Percentiles rank a stretch among this genome's conserved stretches.
Conservation (phyloP, 805 yeast species). For the Cyberlindnera sargentensis region DNA sequence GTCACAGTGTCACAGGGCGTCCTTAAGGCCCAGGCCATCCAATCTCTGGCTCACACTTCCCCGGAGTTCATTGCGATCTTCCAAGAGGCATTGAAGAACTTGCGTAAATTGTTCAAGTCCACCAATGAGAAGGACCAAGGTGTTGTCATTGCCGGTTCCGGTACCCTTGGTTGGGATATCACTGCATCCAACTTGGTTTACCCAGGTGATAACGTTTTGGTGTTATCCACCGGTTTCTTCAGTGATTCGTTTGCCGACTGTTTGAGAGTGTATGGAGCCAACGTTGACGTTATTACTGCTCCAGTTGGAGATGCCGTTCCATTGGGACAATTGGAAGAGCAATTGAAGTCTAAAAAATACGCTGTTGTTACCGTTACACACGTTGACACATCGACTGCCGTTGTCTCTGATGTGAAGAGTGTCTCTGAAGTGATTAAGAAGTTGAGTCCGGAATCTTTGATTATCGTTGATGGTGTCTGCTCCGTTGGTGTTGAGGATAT, state of each 20-base stretch:
- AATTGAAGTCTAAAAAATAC: slow-evolving; percentile 48
- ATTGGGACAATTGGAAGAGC: slow-evolving; percentile 44
- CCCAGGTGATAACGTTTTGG: slow-evolving; percentile 65
- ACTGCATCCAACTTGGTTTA: slow-evolving; percentile 69
- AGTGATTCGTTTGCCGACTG: slow-evolving; percentile 77
- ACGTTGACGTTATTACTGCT: slow-evolving; percentile 69
- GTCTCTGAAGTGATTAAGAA: slow-evolving; percentile 55
- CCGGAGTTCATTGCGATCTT: slow-evolving; percentile 75
- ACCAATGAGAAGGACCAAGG: slow-evolving; percentile 65
- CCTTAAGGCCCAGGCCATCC: slow-evolving; percentile 70
- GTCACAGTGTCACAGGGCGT: slow-evolving; percentile 78
- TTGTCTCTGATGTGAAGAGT: slow-evolving; percentile 61
- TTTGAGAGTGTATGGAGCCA: slow-evolving; percentile 62
- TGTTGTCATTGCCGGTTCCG: slow-evolving; percentile 80
- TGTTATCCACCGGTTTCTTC: slow-evolving; percentile 86
- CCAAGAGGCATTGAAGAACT: slow-evolving; percentile 56
- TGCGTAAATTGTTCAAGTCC: slow-evolving; percentile 71
- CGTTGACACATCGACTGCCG: slow-evolving; percentile 97
- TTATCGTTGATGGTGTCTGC: slow-evolving; percentile 92
- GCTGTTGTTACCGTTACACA: slow-evolving; percentile 80
- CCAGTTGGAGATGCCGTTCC: slow-evolving; percentile 68
- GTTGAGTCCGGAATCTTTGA: slow-evolving; percentile 70
- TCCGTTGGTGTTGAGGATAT: slow-evolving; percentile 85
- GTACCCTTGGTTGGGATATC: slow-evolving; percentile 94
- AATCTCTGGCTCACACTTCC: slow-evolving; percentile 84